phyloP scores from a whole-genome alignment of 768 basidiomycete genomes.

The Russula vinacea region DNA sequence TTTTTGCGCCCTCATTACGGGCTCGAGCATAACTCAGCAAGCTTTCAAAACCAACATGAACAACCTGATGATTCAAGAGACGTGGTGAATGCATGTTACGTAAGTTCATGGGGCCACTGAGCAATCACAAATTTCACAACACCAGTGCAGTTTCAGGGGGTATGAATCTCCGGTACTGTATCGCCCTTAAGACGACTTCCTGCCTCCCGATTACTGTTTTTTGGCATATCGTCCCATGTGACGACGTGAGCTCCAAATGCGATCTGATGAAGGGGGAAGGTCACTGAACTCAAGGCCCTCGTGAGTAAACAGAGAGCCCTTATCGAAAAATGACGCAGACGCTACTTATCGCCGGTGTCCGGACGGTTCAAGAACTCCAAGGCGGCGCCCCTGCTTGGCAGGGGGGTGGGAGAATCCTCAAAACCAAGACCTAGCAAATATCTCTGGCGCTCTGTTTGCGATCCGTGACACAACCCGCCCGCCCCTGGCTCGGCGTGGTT shows the following conservation, averaged over 20 bases:
- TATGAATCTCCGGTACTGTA: not conserved
- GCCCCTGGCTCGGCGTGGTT: not conserved
- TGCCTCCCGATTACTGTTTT: not conserved
- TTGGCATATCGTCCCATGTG: conserved; percentile 7
- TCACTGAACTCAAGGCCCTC: not conserved
- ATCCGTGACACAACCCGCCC: not conserved
- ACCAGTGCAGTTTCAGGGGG: not conserved
- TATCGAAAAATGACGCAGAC: not conserved
- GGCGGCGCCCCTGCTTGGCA: not conserved
- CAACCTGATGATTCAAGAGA: not conserved
- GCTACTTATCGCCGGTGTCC: conserved; percentile 14
- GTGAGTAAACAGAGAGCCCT: conserved; percentile 2
- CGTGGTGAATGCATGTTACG: not conserved
- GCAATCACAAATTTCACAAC: not conserved
- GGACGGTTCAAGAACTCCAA: conserved; percentile 11
- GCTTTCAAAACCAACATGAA: not conserved
- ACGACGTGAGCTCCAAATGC: not conserved
- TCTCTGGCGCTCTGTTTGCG: not conserved
- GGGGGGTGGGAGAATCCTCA: not conserved
- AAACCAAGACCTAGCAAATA: not conserved
- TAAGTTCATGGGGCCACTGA: not conserved
- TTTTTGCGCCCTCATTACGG: not conserved
- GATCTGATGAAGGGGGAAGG: not conserved
- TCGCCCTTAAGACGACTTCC: not conserved
- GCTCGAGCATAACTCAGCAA: not conserved